These are phyloP conservation scores for Aureobasidium musti DNA, from an alignment of 2,329 filamentous ascomycete genomes.

Conservation along the genomic window DNA sequence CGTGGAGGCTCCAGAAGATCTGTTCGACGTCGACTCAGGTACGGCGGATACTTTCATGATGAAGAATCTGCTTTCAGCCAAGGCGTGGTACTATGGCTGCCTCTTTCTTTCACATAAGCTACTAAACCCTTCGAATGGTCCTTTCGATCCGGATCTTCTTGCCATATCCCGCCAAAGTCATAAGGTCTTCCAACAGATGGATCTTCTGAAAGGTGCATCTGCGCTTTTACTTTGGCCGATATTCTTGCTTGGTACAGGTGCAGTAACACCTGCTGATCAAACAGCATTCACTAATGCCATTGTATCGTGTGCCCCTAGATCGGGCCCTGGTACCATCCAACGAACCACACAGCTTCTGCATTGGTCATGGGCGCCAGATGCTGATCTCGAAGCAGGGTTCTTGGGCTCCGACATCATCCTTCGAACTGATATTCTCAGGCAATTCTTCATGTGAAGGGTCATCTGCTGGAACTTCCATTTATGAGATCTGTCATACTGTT, in stretches of 20 bases:
- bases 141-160: slow-evolving; percentile 16
- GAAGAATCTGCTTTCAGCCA: slow-evolving; percentile 16
- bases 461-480: no score
- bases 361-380: slow-evolving; percentile 6
- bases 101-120: slow-evolving; percentile 14
- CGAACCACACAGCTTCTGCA: slow-evolving; percentile 10
- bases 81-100: slow-evolving; percentile 9
- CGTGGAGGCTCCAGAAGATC: slow-evolving; percentile 12
- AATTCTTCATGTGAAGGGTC: slow-evolving; percentile 2
- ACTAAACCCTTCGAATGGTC: neutral
- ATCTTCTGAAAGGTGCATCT: slow-evolving; percentile 1
- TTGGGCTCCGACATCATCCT: slow-evolving; percentile 18
- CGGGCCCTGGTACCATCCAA: slow-evolving; percentile 9
- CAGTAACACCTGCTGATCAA: slow-evolving; percentile 9
- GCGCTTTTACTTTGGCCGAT: slow-evolving; percentile 12
- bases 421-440: slow-evolving; percentile 15
- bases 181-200: slow-evolving; percentile 16
- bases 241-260: slow-evolving; percentile 11
- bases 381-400: slow-evolving; percentile 9
- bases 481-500: neutral
- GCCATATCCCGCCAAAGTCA: slow-evolving; percentile 2
- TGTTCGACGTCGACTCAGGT: slow-evolving; percentile 12
- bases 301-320: neutral
- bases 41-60: slow-evolving; percentile 20
- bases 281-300: neutral